Evolutionary conservation across 306 rosid genomes (phyloP).

Genomic region (Arachis hypogaea): DNA sequence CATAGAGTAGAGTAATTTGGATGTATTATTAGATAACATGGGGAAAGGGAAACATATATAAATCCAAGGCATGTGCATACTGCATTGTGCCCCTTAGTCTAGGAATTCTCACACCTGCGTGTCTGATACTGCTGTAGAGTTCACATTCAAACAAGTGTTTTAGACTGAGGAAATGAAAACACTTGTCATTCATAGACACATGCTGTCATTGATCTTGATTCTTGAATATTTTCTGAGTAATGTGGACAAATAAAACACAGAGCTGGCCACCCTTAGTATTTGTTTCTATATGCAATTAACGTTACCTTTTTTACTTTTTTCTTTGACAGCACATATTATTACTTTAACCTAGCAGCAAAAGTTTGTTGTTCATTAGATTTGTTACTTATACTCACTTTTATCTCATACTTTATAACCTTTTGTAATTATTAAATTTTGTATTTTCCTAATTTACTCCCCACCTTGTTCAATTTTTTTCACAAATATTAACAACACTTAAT

Average conservation of each 20-base stretch:
- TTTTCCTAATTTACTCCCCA: no score
- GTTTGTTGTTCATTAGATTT: not conserved
- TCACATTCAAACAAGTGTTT: conserved; percentile 1
- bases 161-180: not conserved
- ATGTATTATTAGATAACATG: not conserved
- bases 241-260: no score
- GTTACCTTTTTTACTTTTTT: not conserved
- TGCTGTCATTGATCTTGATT: not conserved
- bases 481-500: no score
- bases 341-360: not conserved
- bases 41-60: not conserved
- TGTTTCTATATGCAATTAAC: no score
- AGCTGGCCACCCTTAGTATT: no score
- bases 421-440: no score
- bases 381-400: no score
- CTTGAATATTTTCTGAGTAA: not conserved
- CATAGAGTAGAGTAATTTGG: not conserved
- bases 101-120: not conserved
- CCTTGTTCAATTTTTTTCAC: no score
- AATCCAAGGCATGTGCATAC: conserved; percentile 25
- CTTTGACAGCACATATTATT: not conserved
- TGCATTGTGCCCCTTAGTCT: not conserved
- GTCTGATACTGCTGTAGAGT: not conserved
- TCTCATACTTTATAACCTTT: no score
- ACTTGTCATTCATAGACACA: not conserved